These are phyloP conservation scores for Colletotrichum paranaense DNA, from an alignment of 2,329 filamentous ascomycete species.

Conservation along the genomic window DNA sequence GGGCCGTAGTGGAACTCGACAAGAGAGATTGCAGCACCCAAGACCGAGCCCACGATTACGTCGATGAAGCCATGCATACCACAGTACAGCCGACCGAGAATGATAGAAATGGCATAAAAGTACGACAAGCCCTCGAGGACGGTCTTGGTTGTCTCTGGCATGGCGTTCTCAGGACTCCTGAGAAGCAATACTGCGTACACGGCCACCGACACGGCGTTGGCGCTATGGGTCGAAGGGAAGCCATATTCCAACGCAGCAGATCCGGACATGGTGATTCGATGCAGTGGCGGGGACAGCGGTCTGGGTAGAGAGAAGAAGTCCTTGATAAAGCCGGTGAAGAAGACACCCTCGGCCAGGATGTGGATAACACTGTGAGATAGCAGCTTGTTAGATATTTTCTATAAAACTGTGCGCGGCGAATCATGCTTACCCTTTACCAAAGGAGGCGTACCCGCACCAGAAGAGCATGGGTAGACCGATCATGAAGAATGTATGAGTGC, in stretches of 20 bases:
- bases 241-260: constrained; percentile 96
- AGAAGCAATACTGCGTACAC: constrained; percentile 83
- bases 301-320: constrained; percentile 93
- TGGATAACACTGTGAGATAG: constrained; percentile 69
- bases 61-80: constrained; percentile 99
- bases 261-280: constrained; percentile 97
- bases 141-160: constrained; percentile 68
- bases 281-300: constrained; percentile 89
- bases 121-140: constrained; percentile 78
- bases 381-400: neutral
- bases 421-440: constrained; percentile 85
- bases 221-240: constrained; percentile 96
- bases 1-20: constrained; percentile 71
- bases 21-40: constrained; percentile 75
- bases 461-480: constrained; percentile 92
- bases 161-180: constrained; percentile 70
- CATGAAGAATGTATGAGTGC: constrained; percentile 99
- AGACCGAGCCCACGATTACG: constrained; percentile 81
- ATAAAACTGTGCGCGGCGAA: neutral
- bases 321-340: constrained; percentile 93
- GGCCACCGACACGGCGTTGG: constrained; percentile 94
- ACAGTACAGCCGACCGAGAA: constrained; percentile 92
- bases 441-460: constrained; percentile 90
- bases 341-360: constrained; percentile 82
- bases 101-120: constrained; percentile 88